These are phyloP conservation scores for Rosa multiflora DNA, from an alignment of 306 rosid species.

Conservation along the genomic window DNA sequence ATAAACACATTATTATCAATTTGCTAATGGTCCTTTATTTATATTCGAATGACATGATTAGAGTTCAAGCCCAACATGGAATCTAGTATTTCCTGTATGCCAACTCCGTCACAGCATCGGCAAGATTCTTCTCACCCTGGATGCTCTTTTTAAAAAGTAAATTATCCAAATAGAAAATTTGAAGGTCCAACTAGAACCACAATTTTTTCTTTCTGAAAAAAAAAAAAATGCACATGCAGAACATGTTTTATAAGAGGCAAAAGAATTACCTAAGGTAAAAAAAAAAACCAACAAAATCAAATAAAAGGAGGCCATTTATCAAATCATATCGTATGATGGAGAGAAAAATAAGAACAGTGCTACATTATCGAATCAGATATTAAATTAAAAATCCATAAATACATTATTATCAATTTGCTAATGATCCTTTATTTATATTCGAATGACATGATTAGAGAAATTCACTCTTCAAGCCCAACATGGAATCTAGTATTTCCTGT, in stretches of 20 bases:
- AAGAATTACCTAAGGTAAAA: too few relatives aligned
- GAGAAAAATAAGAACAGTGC: too few relatives aligned
- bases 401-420: background rate
- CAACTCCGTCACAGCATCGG: constrained; percentile 51
- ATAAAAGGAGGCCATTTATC: too few relatives aligned
- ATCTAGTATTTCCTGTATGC: constrained; percentile 46
- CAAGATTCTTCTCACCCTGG: constrained; percentile 49
- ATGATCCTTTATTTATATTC: background rate
- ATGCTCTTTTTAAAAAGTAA: constrained; percentile 27
- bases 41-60: background rate
- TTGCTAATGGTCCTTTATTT: background rate
- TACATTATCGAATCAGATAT: background rate
- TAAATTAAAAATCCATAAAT: background rate
- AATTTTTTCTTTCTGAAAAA: too few relatives aligned
- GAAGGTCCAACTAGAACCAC: too few relatives aligned
- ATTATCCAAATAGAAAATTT: too few relatives aligned
- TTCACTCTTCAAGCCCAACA: background rate
- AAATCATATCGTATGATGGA: too few relatives aligned
- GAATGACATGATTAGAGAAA: background rate
- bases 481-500: constrained; percentile 36
- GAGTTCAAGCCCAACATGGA: background rate
- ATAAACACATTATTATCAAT: background rate
- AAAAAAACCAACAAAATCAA: too few relatives aligned
- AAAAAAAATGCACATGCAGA: too few relatives aligned
- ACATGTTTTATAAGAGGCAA: too few relatives aligned